A percentile compares a stretch with the other conserved stretches of the same genome.
phyloP scores from a whole-genome alignment of 371 early-diverging fungal species.

The Syncephalastrum monosporum region DNA sequence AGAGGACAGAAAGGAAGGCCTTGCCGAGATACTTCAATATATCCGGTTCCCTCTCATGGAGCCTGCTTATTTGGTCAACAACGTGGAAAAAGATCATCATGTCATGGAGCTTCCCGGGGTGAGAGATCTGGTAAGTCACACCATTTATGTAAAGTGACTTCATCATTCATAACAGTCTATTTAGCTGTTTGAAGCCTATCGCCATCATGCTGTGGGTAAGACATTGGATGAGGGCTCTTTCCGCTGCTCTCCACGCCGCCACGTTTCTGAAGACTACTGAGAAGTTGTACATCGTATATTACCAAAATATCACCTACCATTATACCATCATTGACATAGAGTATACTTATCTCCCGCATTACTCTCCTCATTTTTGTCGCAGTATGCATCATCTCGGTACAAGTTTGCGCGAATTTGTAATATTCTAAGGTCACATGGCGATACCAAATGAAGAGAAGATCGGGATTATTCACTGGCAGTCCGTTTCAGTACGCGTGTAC shows the following conservation, averaged over 20 bases:
- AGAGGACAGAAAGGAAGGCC: conserved; percentile 5
- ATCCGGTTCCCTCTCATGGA: conserved; percentile 59
- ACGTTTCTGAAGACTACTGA: conserved; percentile 6
- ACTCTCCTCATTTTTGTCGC: too few relatives aligned
- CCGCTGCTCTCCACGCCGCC: conserved; percentile 23
- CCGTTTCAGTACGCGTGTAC: too few relatives aligned
- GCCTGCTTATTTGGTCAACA: conserved; percentile 45
- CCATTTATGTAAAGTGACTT: too few relatives aligned
- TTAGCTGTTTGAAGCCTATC: conserved; percentile 57
- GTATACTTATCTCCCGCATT: too few relatives aligned
- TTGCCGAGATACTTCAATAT: conserved; percentile 38
- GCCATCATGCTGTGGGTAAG: conserved; percentile 39
- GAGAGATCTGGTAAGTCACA: conserved; percentile 46
- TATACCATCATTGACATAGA: too few relatives aligned
- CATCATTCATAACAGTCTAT: neutral
- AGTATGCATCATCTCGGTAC: too few relatives aligned
- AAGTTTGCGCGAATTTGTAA: neutral
- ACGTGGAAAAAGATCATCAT: conserved; percentile 45
- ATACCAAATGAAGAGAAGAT: too few relatives aligned
- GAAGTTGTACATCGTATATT: too few relatives aligned
- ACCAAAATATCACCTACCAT: too few relatives aligned
- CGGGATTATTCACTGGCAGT: too few relatives aligned
- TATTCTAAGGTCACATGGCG: neutral
- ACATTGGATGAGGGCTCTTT: conserved; percentile 8
- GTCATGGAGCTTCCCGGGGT: conserved; percentile 52